Percentiles rank a stretch among this genome's conserved stretches.
phyloP scores from a whole-genome alignment of 441 rosid species.

The Sinapis alba region DNA sequence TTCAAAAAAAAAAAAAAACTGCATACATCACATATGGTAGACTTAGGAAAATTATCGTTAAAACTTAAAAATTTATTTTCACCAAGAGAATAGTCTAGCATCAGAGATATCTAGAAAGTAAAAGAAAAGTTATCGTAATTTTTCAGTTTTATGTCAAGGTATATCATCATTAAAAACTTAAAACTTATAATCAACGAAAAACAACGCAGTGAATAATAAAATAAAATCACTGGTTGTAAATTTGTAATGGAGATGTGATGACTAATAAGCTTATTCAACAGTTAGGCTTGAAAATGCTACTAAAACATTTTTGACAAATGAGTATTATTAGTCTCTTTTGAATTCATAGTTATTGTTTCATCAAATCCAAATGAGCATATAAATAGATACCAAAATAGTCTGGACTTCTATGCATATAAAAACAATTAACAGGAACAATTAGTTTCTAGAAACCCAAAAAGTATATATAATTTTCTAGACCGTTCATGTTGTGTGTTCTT shows the following conservation, averaged over 20 bases:
- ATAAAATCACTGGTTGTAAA: background rate
- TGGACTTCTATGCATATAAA: background rate
- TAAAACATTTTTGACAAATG: background rate
- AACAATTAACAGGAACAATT: background rate
- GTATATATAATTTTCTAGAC: background rate
- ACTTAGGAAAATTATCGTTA: background rate
- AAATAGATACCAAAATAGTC: background rate
- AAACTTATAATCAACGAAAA: background rate
- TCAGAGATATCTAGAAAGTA: background rate
- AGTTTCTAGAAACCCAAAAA: background rate
- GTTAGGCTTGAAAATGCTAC: background rate
- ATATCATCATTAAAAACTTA: background rate
- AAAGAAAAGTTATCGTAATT: background rate
- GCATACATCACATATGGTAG: background rate
- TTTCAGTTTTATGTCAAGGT: background rate
- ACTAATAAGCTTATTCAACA: background rate
- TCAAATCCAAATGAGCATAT: background rate
- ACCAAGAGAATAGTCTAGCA: background rate
- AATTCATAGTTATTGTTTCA: background rate
- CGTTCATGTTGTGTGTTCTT: background rate
- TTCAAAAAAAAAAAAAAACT: background rate
- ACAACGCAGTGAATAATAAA: background rate
- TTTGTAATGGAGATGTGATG: background rate
- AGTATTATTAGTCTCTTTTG: background rate
- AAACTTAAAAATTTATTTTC: background rate